These are phyloP conservation scores for Blastobotrys malaysiensis DNA, from an alignment of 1,139 yeast species.

Conservation along the genomic window DNA sequence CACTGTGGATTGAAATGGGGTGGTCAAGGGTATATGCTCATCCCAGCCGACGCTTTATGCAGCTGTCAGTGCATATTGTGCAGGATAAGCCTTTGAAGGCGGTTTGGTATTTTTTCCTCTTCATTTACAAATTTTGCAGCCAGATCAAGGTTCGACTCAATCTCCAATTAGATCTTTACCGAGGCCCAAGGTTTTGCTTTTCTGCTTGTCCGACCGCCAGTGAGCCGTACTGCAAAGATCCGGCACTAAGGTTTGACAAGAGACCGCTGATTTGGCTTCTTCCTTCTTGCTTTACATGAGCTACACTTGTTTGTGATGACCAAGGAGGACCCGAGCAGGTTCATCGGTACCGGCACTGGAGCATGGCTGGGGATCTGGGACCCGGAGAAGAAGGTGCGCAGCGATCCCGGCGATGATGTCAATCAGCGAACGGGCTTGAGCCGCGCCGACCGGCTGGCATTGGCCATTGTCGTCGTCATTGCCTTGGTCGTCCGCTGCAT, in stretches of 20 bases:
- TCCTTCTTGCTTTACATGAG: too few relatives aligned
- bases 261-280: not conserved
- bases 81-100: not conserved
- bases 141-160: not conserved
- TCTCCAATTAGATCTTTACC: too few relatives aligned
- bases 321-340: not conserved
- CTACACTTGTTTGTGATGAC: not conserved
- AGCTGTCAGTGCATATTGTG: not conserved
- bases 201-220: too few relatives aligned
- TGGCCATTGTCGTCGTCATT: constrained; percentile 2
- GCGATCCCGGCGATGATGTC: constrained; percentile 6
- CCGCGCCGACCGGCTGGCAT: not conserved
- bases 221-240: not conserved
- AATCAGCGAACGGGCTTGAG: constrained; percentile 1
- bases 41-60: not conserved
- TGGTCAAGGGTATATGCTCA: not conserved
- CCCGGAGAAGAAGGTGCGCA: constrained; percentile 15
- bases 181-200: not conserved
- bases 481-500: constrained; percentile 17
- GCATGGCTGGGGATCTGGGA: constrained; percentile 24
- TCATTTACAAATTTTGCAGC: not conserved
- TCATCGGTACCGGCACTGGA: constrained; percentile 23
- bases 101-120: not conserved
- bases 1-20: too few relatives aligned
- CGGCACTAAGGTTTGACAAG: not conserved